Evolutionary conservation across 2,329 filamentous ascomycete genomes (phyloP).

Genomic region (Botrytis deweyae): DNA sequence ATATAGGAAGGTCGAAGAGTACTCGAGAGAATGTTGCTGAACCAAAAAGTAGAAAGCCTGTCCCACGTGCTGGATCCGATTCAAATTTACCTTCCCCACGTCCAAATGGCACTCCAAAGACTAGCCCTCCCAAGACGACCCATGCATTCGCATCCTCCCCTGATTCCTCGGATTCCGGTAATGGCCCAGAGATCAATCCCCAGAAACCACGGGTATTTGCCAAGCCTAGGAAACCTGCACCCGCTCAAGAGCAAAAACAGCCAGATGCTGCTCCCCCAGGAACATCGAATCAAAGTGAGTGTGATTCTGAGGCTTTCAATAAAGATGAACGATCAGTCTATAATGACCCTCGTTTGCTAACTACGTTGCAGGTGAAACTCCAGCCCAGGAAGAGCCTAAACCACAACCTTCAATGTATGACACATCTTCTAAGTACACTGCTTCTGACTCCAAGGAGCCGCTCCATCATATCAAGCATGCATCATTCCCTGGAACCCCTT

Average conservation of each 20-base stretch:
- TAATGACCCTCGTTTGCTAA: constrained; percentile 27
- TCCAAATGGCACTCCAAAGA: constrained; percentile 24
- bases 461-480: constrained; percentile 14
- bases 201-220: constrained; percentile 22
- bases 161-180: constrained; percentile 22
- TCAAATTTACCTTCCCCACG: constrained; percentile 32
- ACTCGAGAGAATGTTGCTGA: constrained; percentile 29
- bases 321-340: constrained; percentile 28
- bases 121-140: constrained; percentile 12
- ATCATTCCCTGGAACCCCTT: constrained; percentile 16
- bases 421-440: constrained; percentile 21
- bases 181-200: constrained; percentile 20
- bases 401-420: constrained; percentile 37
- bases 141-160: constrained; percentile 19
- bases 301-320: constrained; percentile 23
- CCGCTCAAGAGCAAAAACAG: constrained; percentile 15
- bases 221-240: constrained; percentile 19
- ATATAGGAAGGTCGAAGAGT: constrained; percentile 38
- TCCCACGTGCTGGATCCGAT: constrained; percentile 36
- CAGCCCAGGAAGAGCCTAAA: constrained; percentile 24
- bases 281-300: constrained; percentile 31
- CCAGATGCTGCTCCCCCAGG: constrained; percentile 4
- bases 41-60: constrained; percentile 19
- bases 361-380: constrained; percentile 32
- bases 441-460: constrained; percentile 14